A percentile compares a stretch with the other conserved stretches of the same genome.
Conservation (phyloP, 306 rosid genomes). For the Pyrus communis region DNA sequence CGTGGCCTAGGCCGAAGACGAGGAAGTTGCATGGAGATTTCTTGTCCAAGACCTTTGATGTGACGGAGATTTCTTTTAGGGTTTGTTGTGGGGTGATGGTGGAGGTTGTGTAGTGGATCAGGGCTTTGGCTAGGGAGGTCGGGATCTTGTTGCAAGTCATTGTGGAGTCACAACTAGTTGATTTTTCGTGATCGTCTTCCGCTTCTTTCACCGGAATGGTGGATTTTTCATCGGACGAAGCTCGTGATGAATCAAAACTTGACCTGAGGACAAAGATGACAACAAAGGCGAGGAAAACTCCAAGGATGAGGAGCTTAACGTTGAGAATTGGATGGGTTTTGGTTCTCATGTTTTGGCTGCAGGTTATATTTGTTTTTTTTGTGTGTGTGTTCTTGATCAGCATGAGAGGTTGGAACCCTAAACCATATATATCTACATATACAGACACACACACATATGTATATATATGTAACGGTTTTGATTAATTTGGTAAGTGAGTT, state of each 20-base stretch:
- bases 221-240: not conserved
- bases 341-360: constrained; percentile 43
- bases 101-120: constrained; percentile 71
- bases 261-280: constrained; percentile 53
- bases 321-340: constrained; percentile 46
- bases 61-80: constrained; percentile 51
- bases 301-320: constrained; percentile 46
- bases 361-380: not conserved
- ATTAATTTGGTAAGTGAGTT: not conserved
- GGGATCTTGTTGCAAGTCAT: constrained; percentile 44
- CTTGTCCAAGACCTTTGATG: constrained; percentile 38
- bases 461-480: not conserved
- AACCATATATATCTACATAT: not conserved
- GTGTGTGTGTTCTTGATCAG: not conserved
- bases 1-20: constrained; percentile 73
- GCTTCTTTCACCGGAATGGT: constrained; percentile 1
- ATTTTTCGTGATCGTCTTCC: not conserved
- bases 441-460: not conserved
- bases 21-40: constrained; percentile 73
- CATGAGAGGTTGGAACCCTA: constrained; percentile 6
- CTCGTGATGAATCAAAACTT: constrained; percentile 13
- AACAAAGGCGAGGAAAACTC: constrained; percentile 31
- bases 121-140: constrained; percentile 36
- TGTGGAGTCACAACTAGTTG: not conserved
- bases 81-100: constrained; percentile 72